These are phyloP conservation scores for Fraxinus ornus DNA, from an alignment of 305 asterid species.

Conservation along the genomic window DNA sequence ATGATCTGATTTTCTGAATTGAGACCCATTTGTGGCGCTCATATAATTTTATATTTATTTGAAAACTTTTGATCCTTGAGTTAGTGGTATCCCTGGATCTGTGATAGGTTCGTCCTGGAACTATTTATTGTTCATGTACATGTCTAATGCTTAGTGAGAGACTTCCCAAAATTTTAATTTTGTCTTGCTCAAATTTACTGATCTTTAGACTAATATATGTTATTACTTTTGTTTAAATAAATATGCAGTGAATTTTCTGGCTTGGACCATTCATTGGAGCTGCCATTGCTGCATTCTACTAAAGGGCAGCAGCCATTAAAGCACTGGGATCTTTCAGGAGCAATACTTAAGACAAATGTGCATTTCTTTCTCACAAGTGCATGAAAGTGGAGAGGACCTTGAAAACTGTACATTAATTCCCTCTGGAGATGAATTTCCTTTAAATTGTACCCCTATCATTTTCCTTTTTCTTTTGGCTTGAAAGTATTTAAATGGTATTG, in stretches of 20 bases:
- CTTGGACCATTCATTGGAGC: conserved; percentile 69
- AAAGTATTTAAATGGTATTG: not conserved
- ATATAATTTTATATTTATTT: too few relatives aligned
- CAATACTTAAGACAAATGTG: conserved; percentile 30
- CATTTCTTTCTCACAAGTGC: not conserved
- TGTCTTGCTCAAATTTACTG: too few relatives aligned
- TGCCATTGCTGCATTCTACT: conserved; percentile 61
- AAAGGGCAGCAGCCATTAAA: conserved; percentile 59
- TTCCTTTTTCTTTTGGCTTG: not conserved
- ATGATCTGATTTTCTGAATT: too few relatives aligned
- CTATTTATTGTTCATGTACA: too few relatives aligned
- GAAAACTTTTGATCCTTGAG: too few relatives aligned
- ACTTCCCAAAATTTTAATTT: too few relatives aligned
- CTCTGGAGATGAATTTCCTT: not conserved
- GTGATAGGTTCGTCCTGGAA: too few relatives aligned
- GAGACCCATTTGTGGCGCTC: too few relatives aligned
- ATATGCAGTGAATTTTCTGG: conserved; percentile 60
- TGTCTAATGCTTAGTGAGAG: too few relatives aligned
- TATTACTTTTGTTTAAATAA: not conserved
- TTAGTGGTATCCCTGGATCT: too few relatives aligned
- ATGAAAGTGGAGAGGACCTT: not conserved
- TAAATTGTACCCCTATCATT: not conserved
- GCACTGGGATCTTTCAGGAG: conserved; percentile 72
- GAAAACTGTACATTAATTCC: conserved; percentile 23
- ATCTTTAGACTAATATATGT: not conserved